A percentile compares a stretch with the other conserved stretches of the same genome.
phyloP scores from a whole-genome alignment of 768 basidiomycete species.

The Ramaria rubella region DNA sequence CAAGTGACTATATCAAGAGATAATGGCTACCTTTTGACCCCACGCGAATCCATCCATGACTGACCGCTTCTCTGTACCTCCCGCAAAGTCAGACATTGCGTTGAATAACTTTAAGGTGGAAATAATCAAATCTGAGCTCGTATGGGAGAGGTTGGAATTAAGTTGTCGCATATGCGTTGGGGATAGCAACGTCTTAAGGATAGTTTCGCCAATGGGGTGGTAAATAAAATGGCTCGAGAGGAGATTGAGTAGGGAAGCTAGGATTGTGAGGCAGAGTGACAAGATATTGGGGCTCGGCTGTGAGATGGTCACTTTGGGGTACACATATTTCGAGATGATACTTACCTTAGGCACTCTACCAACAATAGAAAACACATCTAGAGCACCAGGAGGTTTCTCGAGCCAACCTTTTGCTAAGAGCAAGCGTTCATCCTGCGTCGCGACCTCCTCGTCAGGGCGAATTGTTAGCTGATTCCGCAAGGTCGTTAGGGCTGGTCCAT shows the following conservation, averaged over 20 bases:
- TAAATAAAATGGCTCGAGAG: constrained; percentile 64
- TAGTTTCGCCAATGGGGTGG: constrained; percentile 54
- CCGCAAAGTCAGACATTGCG: constrained; percentile 53
- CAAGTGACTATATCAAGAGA: neutral
- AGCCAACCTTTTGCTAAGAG: constrained; percentile 58
- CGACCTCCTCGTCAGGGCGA: constrained; percentile 42
- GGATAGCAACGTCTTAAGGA: constrained; percentile 55
- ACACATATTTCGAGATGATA: constrained; percentile 6
- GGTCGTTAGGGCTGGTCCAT: constrained; percentile 36
- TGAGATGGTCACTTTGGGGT: constrained; percentile 9
- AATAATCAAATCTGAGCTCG: constrained; percentile 60
- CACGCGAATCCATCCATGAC: constrained; percentile 68
- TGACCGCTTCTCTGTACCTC: constrained; percentile 56
- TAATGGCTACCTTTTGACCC: constrained; percentile 58
- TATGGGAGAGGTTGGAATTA: constrained; percentile 54
- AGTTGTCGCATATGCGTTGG: constrained; percentile 49
- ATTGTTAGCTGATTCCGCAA: constrained; percentile 60
- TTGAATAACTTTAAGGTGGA: constrained; percentile 59
- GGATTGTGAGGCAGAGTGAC: constrained; percentile 40
- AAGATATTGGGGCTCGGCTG: constrained; percentile 27
- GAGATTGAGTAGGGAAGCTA: constrained; percentile 56
- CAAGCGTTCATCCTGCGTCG: constrained; percentile 55
- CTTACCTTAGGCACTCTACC: constrained; percentile 46
- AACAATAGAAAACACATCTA: constrained; percentile 61
- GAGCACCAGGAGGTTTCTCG: constrained; percentile 45